Conservation (phyloP, 2,329 filamentous ascomycete genomes). For the Setomelanomma holmii region DNA sequence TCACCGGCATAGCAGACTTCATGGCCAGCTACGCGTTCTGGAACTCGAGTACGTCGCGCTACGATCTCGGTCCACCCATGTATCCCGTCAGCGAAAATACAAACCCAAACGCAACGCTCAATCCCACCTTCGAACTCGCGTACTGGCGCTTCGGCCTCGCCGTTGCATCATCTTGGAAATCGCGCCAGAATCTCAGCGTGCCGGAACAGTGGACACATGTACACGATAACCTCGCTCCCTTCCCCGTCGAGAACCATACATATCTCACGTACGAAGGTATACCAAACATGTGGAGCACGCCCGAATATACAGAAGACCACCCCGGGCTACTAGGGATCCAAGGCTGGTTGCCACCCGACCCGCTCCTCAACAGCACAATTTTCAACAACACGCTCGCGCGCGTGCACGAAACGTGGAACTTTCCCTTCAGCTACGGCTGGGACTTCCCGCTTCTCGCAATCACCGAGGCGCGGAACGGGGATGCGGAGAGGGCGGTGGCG, state of each 20-base stretch:
- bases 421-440: slow-evolving; percentile 45
- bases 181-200: slow-evolving; percentile 52
- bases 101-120: slow-evolving; percentile 62
- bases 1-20: slow-evolving; percentile 63
- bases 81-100: slow-evolving; percentile 66
- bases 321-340: slow-evolving; percentile 39
- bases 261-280: slow-evolving; percentile 65
- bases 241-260: slow-evolving; percentile 59
- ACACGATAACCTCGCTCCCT: slow-evolving; percentile 59
- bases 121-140: slow-evolving; percentile 66
- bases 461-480: slow-evolving; percentile 36
- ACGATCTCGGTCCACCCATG: slow-evolving; percentile 62
- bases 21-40: slow-evolving; percentile 66
- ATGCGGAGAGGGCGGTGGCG: slow-evolving; percentile 38
- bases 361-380: slow-evolving; percentile 33
- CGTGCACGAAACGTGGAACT: slow-evolving; percentile 45
- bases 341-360: slow-evolving; percentile 41
- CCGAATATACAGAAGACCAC: slow-evolving; percentile 38
- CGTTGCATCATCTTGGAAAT: slow-evolving; percentile 62
- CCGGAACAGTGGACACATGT: slow-evolving; percentile 59
- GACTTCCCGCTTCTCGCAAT: slow-evolving; percentile 44
- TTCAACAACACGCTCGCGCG: slow-evolving; percentile 39
- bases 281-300: slow-evolving; percentile 40
- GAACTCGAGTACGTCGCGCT: slow-evolving; percentile 60
- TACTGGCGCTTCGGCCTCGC: slow-evolving; percentile 69